These are phyloP conservation scores for Kockiozyma suomiensis DNA, from an alignment of 805 yeast species.

Conservation along the genomic window DNA sequence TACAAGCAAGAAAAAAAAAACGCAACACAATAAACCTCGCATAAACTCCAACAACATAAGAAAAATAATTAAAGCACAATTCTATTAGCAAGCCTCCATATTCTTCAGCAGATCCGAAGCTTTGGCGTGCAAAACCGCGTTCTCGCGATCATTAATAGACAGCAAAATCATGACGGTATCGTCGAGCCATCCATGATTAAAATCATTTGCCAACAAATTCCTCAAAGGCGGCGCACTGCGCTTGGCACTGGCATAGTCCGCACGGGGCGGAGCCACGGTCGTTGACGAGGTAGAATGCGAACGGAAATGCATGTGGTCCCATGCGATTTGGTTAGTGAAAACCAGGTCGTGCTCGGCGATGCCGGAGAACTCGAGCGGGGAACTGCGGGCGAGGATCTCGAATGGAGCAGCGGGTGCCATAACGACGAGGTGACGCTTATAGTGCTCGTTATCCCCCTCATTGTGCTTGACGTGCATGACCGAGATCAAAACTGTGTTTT, in stretches of 20 bases:
- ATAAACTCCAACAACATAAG: not conserved
- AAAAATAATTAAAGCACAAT: not conserved
- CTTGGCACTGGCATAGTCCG: not conserved
- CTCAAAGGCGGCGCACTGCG: conserved; percentile 53
- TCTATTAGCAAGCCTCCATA: conserved; percentile 2
- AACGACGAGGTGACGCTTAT: conserved; percentile 21
- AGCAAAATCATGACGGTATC: conserved; percentile 25
- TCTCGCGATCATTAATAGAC: conserved; percentile 20
- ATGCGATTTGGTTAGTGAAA: conserved; percentile 19
- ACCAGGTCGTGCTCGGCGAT: conserved; percentile 11
- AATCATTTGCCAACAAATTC: conserved; percentile 56
- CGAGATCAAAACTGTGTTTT: conserved; percentile 29
- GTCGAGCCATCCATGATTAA: conserved; percentile 27
- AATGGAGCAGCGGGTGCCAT: conserved; percentile 29
- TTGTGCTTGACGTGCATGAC: conserved; percentile 26
- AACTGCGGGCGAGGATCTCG: conserved; percentile 15
- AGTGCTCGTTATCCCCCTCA: not conserved
- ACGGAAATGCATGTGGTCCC: conserved; percentile 25
- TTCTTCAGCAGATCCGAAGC: conserved; percentile 21
- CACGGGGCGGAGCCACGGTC: conserved; percentile 81
- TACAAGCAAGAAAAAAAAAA: not conserved
- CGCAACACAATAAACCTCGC: not conserved
- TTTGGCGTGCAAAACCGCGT: conserved; percentile 17
- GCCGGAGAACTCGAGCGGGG: conserved; percentile 17
- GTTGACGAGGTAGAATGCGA: conserved; percentile 89